Evolutionary conservation across 2,329 filamentous ascomycete genomes (phyloP).

Genomic region (Onygenales sp.): DNA sequence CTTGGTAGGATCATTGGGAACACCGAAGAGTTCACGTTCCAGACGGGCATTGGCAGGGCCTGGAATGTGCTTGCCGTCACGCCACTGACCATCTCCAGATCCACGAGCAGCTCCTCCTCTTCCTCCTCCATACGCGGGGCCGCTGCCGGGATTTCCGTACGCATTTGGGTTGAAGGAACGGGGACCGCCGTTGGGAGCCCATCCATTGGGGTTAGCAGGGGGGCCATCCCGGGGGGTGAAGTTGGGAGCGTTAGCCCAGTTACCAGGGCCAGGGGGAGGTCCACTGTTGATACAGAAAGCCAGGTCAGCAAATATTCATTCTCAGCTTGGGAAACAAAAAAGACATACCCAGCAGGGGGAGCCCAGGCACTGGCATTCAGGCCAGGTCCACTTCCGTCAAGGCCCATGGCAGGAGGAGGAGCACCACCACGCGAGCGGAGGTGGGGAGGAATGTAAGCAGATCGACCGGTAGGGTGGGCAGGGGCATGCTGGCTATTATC

Average conservation of each 20-base stretch:
- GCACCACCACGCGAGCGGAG: slow-evolving; percentile 37
- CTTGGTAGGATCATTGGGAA: slow-evolving; percentile 83
- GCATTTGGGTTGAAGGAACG: slow-evolving; percentile 49
- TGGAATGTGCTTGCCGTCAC: slow-evolving; percentile 89
- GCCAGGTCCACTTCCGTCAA: slow-evolving; percentile 27
- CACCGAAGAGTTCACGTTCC: slow-evolving; percentile 92
- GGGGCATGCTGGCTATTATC: slow-evolving; percentile 51
- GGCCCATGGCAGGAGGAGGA: slow-evolving; percentile 23
- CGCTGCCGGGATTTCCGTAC: slow-evolving; percentile 50
- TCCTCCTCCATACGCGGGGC: slow-evolving; percentile 30
- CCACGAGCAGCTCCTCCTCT: slow-evolving; percentile 47
- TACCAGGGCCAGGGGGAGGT: slow-evolving; percentile 14
- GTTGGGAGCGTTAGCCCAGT: slow-evolving; percentile 50
- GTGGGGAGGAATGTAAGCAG: slow-evolving; percentile 59
- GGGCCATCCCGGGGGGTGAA: slow-evolving; percentile 40
- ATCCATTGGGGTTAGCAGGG: slow-evolving; percentile 16
- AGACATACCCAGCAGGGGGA: slow-evolving; percentile 18
- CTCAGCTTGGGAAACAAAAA: slow-evolving; percentile 23
- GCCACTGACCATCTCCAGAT: slow-evolving; percentile 90
- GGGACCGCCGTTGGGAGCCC: slow-evolving; percentile 30
- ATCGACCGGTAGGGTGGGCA: slow-evolving; percentile 42
- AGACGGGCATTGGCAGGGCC: slow-evolving; percentile 79
- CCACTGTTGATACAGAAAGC: slow-evolving; percentile 12
- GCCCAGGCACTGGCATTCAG: slow-evolving; percentile 28
- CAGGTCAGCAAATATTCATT: too few relatives aligned